Base-by-base conservation (phyloP, 2,329 filamentous ascomycete genomes). In the Fusarium tricinctum region DNA sequence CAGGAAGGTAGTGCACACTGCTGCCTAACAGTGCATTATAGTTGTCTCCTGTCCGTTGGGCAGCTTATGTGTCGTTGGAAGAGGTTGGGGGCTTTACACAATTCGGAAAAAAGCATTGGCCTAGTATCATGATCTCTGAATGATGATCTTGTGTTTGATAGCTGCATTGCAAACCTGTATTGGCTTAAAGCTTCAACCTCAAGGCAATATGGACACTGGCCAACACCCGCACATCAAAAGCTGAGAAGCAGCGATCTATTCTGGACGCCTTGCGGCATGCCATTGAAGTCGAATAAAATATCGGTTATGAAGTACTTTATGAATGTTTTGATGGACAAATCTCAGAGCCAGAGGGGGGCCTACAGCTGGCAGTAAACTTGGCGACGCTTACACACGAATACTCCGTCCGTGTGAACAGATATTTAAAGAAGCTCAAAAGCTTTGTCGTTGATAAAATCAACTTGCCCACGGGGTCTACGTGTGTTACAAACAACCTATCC, bases 301-400 rank as follows among this genome's bases (percentile, higher is more conserved):
- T 14, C 14, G 30, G 15, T 14, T 33, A 33, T 5, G 15, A 10
- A 26, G 26, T 10, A 26, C 26, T 26, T 26, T 26, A 26, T 26
- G 8, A 8, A 26, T 26, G 26, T 26, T 26, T 26, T 26, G 26
- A 26, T 10, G 26, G 8, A 26, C 9, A 26, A 8, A 26, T 10
- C 26, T 26, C 26, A 26, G 9, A 10, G 26, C 26, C 26, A 26
- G 26, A 26, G 26, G 26, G 26, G 26, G 9, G 26, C 26, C 26
- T 26, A 26, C 26, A 26, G 30, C 6, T 30, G 28, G 8, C 28
- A 9, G 53, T 62, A 30, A 73, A 72, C 65, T 65, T 66, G 68
- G 58, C 66, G 63, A 72, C 53, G 60, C 56, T 69, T 63, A n/a
- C n/a, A 64, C 69, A 71, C 65, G 59, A 50, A 54, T 48, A 61